Conservation (phyloP, 495 filamentous ascomycete species). For the Neurospora cerealis region DNA sequence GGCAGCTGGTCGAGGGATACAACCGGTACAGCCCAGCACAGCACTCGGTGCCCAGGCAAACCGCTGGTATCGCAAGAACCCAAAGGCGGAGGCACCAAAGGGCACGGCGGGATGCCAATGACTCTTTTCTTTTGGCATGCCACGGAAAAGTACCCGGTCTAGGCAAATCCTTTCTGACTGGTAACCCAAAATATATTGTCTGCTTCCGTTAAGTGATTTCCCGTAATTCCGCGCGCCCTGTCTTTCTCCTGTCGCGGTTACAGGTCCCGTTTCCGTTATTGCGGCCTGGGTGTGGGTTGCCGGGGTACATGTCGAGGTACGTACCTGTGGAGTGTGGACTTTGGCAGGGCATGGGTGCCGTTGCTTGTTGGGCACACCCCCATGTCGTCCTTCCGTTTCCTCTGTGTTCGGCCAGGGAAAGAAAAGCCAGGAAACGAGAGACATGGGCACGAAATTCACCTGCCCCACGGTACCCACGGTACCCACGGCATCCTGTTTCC, state of each 20-base stretch:
- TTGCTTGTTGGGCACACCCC: not conserved
- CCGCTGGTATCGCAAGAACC: not conserved
- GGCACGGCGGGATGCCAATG: not conserved
- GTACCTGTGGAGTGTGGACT: not conserved
- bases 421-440: not conserved
- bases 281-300: not conserved
- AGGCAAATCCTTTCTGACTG: not conserved
- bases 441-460: constrained; percentile 5
- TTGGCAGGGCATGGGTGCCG: not conserved
- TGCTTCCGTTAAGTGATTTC: not conserved
- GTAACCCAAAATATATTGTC: not conserved
- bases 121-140: not conserved
- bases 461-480: constrained; percentile 20
- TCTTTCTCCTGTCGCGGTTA: not conserved
- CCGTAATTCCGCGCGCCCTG: not conserved
- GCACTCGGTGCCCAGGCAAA: not conserved
- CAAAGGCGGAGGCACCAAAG: not conserved
- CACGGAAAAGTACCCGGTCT: not conserved
- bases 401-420: not conserved
- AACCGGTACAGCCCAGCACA: not conserved
- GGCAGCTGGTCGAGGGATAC: not conserved
- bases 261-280: not conserved
- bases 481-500: constrained; percentile 15
- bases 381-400: not conserved
- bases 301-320: not conserved